phyloP scores from a whole-genome alignment of 495 filamentous ascomycete species.

The Thozetella sp. region DNA sequence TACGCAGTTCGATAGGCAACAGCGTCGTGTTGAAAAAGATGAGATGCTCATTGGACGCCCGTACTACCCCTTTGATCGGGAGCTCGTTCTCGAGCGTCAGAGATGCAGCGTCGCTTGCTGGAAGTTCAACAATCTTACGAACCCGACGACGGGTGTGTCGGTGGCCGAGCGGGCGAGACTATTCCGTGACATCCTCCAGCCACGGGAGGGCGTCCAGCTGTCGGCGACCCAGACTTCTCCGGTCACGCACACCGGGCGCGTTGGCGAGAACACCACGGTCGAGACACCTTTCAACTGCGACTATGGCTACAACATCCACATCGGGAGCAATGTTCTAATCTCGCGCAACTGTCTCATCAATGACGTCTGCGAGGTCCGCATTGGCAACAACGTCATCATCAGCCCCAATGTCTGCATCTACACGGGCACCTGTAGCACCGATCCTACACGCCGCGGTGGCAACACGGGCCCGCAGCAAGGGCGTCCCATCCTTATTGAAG shows the following conservation, averaged over 20 bases:
- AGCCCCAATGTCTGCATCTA: conserved; percentile 89
- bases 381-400: conserved; percentile 81
- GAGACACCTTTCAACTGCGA: conserved; percentile 93
- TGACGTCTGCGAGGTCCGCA: conserved; percentile 71
- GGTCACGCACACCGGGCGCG: conserved; percentile 56
- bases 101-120: conserved; percentile 82
- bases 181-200: conserved; percentile 70
- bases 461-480: conserved; percentile 73
- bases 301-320: conserved; percentile 91
- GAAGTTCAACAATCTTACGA: conserved; percentile 88
- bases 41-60: conserved; percentile 89
- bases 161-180: conserved; percentile 78
- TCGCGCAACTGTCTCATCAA: conserved; percentile 85
- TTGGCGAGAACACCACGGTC: conserved; percentile 77
- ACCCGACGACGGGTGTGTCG: conserved; percentile 74
- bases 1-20: conserved; percentile 40
- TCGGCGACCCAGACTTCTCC: conserved; percentile 48
- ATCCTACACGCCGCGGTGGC: conserved; percentile 75
- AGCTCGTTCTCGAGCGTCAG: conserved; percentile 84
- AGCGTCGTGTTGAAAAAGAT: conserved; percentile 75
- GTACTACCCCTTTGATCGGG: conserved; percentile 76
- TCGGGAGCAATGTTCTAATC: conserved; percentile 86
- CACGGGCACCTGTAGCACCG: conserved; percentile 72
- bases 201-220: conserved; percentile 48
- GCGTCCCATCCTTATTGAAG: conserved; percentile 76